phyloP scores from a whole-genome alignment of 768 basidiomycete species.

The Phanerochaete carnosa region DNA sequence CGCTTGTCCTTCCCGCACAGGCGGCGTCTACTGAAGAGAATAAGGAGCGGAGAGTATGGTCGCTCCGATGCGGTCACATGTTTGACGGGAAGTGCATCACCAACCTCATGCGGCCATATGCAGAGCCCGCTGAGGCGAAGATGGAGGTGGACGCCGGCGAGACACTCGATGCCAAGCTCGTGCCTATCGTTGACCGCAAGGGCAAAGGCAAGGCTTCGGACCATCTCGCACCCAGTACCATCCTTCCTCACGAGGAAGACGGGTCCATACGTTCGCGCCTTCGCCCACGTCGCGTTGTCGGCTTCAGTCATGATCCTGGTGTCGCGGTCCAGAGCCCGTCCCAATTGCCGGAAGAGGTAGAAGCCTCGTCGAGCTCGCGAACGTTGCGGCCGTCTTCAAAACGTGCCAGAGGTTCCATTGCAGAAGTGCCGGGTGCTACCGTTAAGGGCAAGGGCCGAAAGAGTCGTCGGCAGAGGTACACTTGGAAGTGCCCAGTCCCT shows the following conservation, averaged over 20 bases:
- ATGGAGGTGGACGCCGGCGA: not conserved
- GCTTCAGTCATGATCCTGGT: not conserved
- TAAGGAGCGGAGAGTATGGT: conserved; percentile 56
- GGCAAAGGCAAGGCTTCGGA: conserved; percentile 33
- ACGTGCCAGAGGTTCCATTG: conserved; percentile 7
- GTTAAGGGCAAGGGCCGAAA: conserved; percentile 24
- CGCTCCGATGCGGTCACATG: conserved; percentile 72
- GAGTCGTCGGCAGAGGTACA: conserved; percentile 42
- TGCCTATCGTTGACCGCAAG: conserved; percentile 32
- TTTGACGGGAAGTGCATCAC: conserved; percentile 75
- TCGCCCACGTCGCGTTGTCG: conserved; percentile 38
- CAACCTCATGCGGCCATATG: conserved; percentile 47
- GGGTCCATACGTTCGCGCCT: conserved; percentile 57
- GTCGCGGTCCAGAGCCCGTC: not conserved
- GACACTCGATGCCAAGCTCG: not conserved
- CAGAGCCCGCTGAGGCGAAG: not conserved
- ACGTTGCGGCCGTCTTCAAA: conserved; percentile 6
- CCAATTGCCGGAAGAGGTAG: not conserved
- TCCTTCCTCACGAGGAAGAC: conserved; percentile 8
- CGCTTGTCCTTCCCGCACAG: conserved; percentile 55
- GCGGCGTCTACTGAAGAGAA: conserved; percentile 33
- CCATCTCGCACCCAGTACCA: not conserved
- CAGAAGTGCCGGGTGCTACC: conserved; percentile 25
- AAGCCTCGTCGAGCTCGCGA: not conserved
- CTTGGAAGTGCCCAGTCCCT: conserved; percentile 65